Base-by-base conservation (phyloP, 192 early-diverging fungal genomes). In the Podila minutissima region DNA sequence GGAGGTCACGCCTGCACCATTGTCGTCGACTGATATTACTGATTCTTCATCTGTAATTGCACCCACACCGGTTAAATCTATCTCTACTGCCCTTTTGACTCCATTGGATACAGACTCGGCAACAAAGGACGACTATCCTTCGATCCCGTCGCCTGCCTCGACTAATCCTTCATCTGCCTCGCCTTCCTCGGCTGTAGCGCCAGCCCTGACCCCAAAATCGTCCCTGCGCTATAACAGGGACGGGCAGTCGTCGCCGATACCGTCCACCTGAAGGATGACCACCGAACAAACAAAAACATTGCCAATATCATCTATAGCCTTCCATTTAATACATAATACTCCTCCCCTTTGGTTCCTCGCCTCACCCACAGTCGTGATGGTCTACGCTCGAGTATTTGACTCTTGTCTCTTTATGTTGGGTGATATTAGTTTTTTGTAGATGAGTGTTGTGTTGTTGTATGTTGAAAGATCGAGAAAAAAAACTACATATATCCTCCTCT, bases 151-250 rank as follows among this genome's bases (percentile, higher is more conserved):
- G 19, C 15, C 2, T 19, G 28, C 35, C 38, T 26, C 49, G 5
- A 28, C 57, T 2, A 22, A n/a, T 10, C n/a, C 2, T 24, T 24
- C 50, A 7, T 53, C 53, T 24, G n/a, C 28, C 4, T 70, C 74
- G 1, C 67, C 74, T 9, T 64, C 66, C 1, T 60, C 62, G 9
- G 41, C 37, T 10, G 2, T 37, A 19, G 74, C 68, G 1, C 74
- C 74, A 4, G 57, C 55, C 5, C 55, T 76, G 48, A 76, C 74
- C 20, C 67, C 41, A 15, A 76, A 76, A 62, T 76, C 74, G 4
- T 64, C 74, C 19, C 68, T 76, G 2, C 61, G 74, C 10, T 76
- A 76, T 57, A 60, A 62, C 1, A 35, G 63, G 24, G 74, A 76
- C 28, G 63, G 37, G 10, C 71, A 46, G 19, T 20, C 49, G 26